Evolutionary conservation across 2,329 filamentous ascomycete genomes (phyloP), one percentile per base, ranked within the genome.

Genomic region (Trichoderma koningii): DNA sequence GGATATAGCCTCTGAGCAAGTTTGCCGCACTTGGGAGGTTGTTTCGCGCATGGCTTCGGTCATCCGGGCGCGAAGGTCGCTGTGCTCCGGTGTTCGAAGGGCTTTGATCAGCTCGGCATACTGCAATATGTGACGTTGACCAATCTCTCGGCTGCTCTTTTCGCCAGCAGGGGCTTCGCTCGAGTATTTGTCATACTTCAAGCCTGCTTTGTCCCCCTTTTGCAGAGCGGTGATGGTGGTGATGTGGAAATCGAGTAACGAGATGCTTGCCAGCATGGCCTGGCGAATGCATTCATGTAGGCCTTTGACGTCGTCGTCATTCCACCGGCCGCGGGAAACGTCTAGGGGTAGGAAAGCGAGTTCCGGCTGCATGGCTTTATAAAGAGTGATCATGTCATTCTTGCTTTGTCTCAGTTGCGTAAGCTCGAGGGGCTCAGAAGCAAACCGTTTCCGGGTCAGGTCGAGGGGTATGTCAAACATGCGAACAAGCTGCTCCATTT

Each of bases 281-380:
- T 77, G 72, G 0, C 79, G 74, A 0, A 81, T 66, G 0, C 74
- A 75, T 4, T 72, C 72, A 14, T 78, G 73, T 7, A 83, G 65
- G 0, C 68, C 69, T 5, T 72, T 71, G 17, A 83, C 73, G 19
- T 83, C 79, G 9, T 79, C 76, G 1, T 81, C 71, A 17, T 72
- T 77, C 81, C 81, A 83, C 3, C 76, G 71, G 1, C 80, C 77
- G 3, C 78, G 72, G 0, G 81, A 82, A 21, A 82, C 73, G 66
- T 83, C 81, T 1, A 83, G 69, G 0, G 78, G 80, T 0, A 83
- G 69, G 60, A 83, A 83, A 0, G 71, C 77, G 0, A 82, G 59
- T 0, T 75, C 69, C 0, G 79, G 78, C 9, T 77, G 75, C 48
- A 79, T 73, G 1, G 71, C 71, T 47, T 77, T 79, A 63, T 78